Evolutionary conservation across 768 basidiomycete genomes (phyloP), one percentile per base, ranked within the genome.

Genomic region (Trametes sanguinea): DNA sequence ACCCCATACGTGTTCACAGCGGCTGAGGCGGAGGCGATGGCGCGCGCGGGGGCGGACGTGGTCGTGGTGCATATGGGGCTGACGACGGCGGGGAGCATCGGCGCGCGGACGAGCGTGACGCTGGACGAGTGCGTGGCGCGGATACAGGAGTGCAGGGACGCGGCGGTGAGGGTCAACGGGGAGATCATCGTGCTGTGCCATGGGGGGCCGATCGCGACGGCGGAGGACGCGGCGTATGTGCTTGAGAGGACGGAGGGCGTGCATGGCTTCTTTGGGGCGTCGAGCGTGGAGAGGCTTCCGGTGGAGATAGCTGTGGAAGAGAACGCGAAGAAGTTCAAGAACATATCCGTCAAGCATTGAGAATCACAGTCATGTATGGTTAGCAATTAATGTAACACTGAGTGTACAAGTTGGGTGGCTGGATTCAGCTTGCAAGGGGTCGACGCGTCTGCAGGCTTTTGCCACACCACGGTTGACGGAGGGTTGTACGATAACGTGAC

Each of bases 11-110:
- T 67, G 42, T 67, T 67, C 57, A 48, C 40, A n/a, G 57, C 50
- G 0, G 50, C 9, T 1, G 60, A 67, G 32, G 63, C 66, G 39
- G 63, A 52, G 39, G 66, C 60, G 17, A 67, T 67, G 66, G 51
- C 61, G 30, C 57, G 51, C 27, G 66, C 66, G 39, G 66, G 66
- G 14, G 63, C 66, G 30, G 66, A 67, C 50, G 63, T 64, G 27
- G 32, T 67, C 10, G 66, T 67, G 22, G 66, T 67, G 45, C 65
- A 67, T 29, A 67, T 67, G 65, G 65, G 65, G 33, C 57, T 67
- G 14, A 64, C 65, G 43, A 67, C 65, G 53, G 54, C 62, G 17
- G 65, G 65, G 33, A 67, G 65, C 63, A 67, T 67, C 57, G 62
- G 62, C 1, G 65, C 65, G 46, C 39, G 47, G 47, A 67, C 65